phyloP scores from a whole-genome alignment of 768 basidiomycete genomes.

The Podaxis carcinomalis region DNA sequence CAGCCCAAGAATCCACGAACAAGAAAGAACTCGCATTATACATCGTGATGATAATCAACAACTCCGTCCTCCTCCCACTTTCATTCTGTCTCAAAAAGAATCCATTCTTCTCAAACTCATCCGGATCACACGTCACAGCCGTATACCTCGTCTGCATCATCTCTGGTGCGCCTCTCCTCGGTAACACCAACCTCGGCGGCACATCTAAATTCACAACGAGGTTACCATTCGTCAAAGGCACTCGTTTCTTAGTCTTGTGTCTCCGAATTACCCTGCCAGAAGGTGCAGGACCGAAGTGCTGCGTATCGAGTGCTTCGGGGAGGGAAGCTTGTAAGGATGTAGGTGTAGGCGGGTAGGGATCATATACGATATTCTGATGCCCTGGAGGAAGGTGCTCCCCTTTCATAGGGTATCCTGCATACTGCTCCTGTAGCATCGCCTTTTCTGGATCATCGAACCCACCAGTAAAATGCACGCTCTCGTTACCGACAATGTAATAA shows the following conservation, averaged over 20 bases:
- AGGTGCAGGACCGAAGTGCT: conserved; percentile 88
- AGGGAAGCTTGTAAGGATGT: conserved; percentile 33
- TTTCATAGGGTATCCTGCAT: conserved; percentile 21
- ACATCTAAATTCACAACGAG: conserved; percentile 82
- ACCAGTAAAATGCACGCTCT: conserved; percentile 53
- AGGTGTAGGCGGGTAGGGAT: conserved; percentile 39
- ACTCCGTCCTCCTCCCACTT: conserved; percentile 74
- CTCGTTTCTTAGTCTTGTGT: conserved; percentile 72
- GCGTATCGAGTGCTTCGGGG: conserved; percentile 58
- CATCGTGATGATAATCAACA: conserved; percentile 96
- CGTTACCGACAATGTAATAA: conserved; percentile 54
- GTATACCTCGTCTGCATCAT: conserved; percentile 76
- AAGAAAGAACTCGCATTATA: conserved; percentile 62
- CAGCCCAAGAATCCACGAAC: background rate
- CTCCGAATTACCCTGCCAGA: conserved; percentile 72
- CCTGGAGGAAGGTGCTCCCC: conserved; percentile 20
- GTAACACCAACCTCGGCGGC: conserved; percentile 79
- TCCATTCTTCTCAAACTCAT: conserved; percentile 81
- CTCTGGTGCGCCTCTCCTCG: conserved; percentile 66
- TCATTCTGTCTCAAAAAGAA: conserved; percentile 86
- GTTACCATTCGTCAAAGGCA: conserved; percentile 84
- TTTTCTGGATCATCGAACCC: conserved; percentile 38
- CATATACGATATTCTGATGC: conserved; percentile 30
- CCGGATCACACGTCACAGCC: conserved; percentile 91
- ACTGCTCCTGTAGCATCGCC: conserved; percentile 21